Evolutionary conservation across 2,329 filamentous ascomycete species (phyloP).

Genomic region (Plenodomus tracheiphilus): DNA sequence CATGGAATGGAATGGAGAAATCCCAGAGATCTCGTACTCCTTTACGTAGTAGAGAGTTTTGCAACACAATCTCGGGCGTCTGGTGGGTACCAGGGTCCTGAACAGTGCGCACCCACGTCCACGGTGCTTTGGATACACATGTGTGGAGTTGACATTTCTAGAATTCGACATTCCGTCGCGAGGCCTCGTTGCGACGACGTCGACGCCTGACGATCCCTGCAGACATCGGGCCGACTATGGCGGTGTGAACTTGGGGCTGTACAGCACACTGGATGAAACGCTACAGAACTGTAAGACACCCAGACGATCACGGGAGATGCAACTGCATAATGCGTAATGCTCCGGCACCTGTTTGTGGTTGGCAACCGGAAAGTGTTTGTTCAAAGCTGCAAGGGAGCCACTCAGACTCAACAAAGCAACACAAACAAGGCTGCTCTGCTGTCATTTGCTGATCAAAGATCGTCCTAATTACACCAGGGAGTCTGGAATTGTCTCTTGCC

Average conservation of each 20-base stretch:
- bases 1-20: neutral
- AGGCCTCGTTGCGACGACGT: neutral
- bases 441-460: slow-evolving; percentile 19
- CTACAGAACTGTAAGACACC: neutral
- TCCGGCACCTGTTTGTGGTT: slow-evolving; percentile 1
- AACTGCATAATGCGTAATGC: neutral
- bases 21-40: neutral
- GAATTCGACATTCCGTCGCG: neutral
- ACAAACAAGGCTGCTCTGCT: slow-evolving; percentile 25
- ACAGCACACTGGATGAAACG: neutral
- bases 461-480: slow-evolving; percentile 7
- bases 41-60: neutral
- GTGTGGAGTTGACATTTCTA: neutral
- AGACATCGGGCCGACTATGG: neutral
- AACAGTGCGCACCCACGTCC: neutral
- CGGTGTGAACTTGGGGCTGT: neutral
- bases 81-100: neutral
- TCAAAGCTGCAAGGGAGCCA: neutral
- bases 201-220: neutral
- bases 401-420: slow-evolving; percentile 18
- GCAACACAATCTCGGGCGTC: neutral
- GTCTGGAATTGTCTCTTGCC: slow-evolving; percentile 26
- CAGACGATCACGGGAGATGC: neutral
- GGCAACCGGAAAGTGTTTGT: neutral
- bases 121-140: no score